Conservation (phyloP, 225 moss, liverwort and hornwort genomes). For the Antitrichia curtipendula region DNA sequence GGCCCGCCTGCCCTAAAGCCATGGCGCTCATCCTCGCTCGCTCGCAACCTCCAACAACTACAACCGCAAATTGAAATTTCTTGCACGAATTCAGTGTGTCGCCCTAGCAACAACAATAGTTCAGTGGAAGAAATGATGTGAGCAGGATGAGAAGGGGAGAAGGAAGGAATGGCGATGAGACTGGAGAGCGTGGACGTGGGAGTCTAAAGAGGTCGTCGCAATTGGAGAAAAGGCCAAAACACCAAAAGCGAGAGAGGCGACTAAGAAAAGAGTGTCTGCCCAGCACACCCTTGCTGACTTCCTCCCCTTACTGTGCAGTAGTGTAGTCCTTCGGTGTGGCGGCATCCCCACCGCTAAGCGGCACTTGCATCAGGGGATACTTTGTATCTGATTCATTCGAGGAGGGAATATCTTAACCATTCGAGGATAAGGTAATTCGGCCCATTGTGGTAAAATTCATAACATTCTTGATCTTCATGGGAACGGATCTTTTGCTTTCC, state of each 20-base stretch:
- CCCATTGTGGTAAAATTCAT: background rate
- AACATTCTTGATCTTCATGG: background rate
- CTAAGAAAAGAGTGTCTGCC: background rate
- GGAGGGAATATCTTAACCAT: background rate
- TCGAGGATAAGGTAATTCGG: background rate
- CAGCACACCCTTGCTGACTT: conserved; percentile 16
- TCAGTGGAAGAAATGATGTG: background rate
- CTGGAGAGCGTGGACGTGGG: background rate
- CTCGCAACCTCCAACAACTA: background rate
- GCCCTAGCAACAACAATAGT: background rate
- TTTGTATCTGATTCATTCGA: background rate
- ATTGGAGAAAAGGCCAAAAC: background rate
- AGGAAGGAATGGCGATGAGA: background rate
- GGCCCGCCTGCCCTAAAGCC: conserved; percentile 20
- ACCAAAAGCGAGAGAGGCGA: background rate
- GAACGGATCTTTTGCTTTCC: background rate
- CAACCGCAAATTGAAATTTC: background rate
- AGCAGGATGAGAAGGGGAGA: background rate
- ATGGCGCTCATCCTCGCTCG: conserved; percentile 16
- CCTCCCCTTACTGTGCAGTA: background rate
- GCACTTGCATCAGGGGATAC: too few relatives aligned
- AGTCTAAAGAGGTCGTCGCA: conserved; percentile 3
- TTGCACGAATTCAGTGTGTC: background rate
- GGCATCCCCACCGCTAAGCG: background rate
- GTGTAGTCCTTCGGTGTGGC: background rate